Evolutionary conservation across 73 alveolate species (phyloP).

Genomic region (Urostyla sp.): DNA sequence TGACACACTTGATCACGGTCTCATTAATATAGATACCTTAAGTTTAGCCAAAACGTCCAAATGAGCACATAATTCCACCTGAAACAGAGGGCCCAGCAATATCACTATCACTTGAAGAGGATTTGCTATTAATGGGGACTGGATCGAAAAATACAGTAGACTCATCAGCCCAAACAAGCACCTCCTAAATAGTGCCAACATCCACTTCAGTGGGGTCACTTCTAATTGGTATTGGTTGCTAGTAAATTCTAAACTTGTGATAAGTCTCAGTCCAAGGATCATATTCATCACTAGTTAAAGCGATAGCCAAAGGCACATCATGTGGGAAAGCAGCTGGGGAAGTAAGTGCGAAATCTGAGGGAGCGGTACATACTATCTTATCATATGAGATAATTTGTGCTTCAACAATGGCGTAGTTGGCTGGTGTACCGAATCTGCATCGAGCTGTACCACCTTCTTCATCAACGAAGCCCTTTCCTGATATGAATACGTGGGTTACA

Average conservation of each 20-base stretch:
- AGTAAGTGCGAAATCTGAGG: constrained; percentile 81
- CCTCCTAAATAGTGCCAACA: constrained; percentile 73
- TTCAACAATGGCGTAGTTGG: constrained; percentile 86
- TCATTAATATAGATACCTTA: constrained; percentile 83
- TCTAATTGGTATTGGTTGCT: constrained; percentile 74
- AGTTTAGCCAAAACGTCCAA: constrained; percentile 89
- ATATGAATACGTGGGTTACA: constrained; percentile 81
- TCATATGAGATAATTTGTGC: constrained; percentile 74
- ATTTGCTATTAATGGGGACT: constrained; percentile 77
- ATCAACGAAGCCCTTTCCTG: constrained; percentile 85
- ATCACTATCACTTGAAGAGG: constrained; percentile 54
- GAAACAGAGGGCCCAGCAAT: too few relatives aligned
- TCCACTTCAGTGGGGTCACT: constrained; percentile 78
- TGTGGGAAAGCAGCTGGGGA: constrained; percentile 84
- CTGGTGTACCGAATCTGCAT: constrained; percentile 95
- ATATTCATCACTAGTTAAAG: constrained; percentile 87
- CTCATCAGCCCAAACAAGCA: constrained; percentile 77
- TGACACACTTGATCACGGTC: constrained; percentile 86
- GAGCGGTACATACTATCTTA: constrained; percentile 88
- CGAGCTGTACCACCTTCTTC: constrained; percentile 73
- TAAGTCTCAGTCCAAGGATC: constrained; percentile 90
- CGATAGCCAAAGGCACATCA: constrained; percentile 90
- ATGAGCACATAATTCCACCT: constrained; percentile 83
- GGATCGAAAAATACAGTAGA: constrained; percentile 79
- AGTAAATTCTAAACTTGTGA: constrained; percentile 87